Evolutionary conservation across 2,329 filamentous ascomycete species (phyloP).

Genomic region (Massarina eburnea): DNA sequence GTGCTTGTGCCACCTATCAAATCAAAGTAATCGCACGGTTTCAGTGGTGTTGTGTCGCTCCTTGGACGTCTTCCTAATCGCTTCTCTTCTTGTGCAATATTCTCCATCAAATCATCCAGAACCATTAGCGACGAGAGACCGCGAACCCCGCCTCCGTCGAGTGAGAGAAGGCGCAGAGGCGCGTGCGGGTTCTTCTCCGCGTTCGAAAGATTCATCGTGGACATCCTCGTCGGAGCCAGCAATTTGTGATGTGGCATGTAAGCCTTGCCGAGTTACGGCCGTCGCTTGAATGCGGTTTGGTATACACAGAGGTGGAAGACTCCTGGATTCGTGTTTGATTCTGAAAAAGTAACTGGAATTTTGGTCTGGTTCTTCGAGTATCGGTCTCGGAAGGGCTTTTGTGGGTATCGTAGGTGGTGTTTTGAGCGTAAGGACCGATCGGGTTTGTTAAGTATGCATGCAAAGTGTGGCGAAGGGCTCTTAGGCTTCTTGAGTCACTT

Average conservation of each 20-base stretch:
- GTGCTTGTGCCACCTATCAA: constrained; percentile 45
- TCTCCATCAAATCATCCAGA: constrained; percentile 44
- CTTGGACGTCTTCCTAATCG: constrained; percentile 30
- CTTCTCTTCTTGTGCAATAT: constrained; percentile 42
- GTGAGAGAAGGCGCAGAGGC: constrained; percentile 36
- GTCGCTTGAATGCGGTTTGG: too few relatives aligned
- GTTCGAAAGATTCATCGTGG: constrained; percentile 27
- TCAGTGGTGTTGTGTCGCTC: constrained; percentile 31
- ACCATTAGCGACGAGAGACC: constrained; percentile 44
- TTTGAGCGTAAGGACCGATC: neutral
- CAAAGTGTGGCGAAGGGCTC: neutral
- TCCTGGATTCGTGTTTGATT: too few relatives aligned
- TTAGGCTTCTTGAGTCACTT: constrained; percentile 1
- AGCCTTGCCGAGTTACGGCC: too few relatives aligned
- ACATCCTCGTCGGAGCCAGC: neutral
- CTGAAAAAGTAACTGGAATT: too few relatives aligned
- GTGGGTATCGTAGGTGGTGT: neutral
- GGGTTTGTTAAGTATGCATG: neutral
- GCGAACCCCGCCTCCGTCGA: constrained; percentile 44
- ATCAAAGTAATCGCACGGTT: constrained; percentile 46
- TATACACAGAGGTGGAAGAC: too few relatives aligned
- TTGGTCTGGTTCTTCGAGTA: too few relatives aligned
- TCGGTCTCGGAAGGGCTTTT: too few relatives aligned
- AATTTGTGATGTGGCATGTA: neutral
- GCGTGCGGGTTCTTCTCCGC: constrained; percentile 34